Evolutionary conservation across 306 rosid species (phyloP).

Genomic region (peach (Prunus persica)): Prunus_persica_NCBIv2 NC_034014.1:3544501-3545000

Average conservation of each 20-base stretch:
- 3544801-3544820: background rate
- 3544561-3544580: constrained; percentile 11
- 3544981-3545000: too few species aligned
- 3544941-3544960: too few species aligned
- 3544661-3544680: constrained; percentile 15
- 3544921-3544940: background rate
- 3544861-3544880: background rate
- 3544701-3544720: background rate
- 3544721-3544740: constrained; percentile 10
- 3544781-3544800: constrained; percentile 38
- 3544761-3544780: constrained; percentile 46
- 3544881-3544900: background rate
- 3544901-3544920: background rate
- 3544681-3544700: background rate
- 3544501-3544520: constrained; percentile 5
- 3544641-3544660: constrained; percentile 23
- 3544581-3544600: constrained; percentile 13
- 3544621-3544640: background rate
- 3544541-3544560: background rate
- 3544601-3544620: background rate
- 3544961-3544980: too few species aligned
- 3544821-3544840: background rate
- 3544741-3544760: constrained; percentile 45
- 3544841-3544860: background rate
- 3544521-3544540: background rate